phyloP scores from a whole-genome alignment of 257 asterid species.

The Cinchona pubescens region DNA sequence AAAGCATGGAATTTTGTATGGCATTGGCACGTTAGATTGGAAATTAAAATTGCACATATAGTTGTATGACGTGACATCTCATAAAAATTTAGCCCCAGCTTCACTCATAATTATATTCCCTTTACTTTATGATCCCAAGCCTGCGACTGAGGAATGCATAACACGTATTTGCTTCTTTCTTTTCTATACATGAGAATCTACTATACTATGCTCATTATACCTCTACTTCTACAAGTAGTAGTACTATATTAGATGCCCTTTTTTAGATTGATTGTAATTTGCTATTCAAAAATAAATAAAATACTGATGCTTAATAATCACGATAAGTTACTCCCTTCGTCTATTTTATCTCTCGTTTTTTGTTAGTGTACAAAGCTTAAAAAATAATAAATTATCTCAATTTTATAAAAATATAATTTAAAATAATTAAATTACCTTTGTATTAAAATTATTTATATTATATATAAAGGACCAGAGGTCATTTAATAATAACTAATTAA shows the following conservation, averaged over 20 bases:
- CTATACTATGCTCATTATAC: background rate
- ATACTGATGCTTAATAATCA: too few relatives aligned
- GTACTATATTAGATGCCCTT: background rate
- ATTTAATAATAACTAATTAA: too few relatives aligned
- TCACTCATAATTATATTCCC: background rate
- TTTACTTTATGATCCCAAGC: background rate
- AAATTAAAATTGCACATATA: background rate
- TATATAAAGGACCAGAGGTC: too few relatives aligned
- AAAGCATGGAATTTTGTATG: background rate
- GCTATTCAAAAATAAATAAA: too few relatives aligned
- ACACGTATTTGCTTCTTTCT: background rate
- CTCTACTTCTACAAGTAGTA: background rate
- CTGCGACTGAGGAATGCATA: constrained; percentile 6
- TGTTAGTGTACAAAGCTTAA: too few relatives aligned
- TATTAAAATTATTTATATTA: too few relatives aligned
- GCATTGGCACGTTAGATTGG: background rate
- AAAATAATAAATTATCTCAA: too few relatives aligned
- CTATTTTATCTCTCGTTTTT: too few relatives aligned
- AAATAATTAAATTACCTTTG: too few relatives aligned
- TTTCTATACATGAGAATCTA: background rate
- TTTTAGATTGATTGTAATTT: background rate
- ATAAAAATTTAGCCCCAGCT: background rate
- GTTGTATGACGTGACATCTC: constrained; percentile 16
- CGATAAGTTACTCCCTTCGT: too few relatives aligned
- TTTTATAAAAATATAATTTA: too few relatives aligned